phyloP scores from a whole-genome alignment of 2,329 filamentous ascomycete genomes.

The Microdochium trichocladiopsis region DNA sequence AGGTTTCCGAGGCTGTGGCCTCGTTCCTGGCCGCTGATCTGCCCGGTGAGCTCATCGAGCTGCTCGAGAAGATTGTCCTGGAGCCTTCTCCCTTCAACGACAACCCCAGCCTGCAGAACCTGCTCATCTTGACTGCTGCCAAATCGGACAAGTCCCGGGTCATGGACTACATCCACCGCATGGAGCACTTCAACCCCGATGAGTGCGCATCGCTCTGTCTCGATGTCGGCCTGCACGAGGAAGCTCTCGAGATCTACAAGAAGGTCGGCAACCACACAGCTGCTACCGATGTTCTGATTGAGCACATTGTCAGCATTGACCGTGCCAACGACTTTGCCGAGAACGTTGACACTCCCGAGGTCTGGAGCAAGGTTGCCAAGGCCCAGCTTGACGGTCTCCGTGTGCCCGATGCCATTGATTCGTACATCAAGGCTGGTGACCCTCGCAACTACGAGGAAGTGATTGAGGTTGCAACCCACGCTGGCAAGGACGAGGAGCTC shows the following conservation, averaged over 20 bases:
- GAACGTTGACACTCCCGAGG: constrained; percentile 85
- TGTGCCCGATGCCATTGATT: constrained; percentile 87
- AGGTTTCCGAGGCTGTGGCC: constrained; percentile 90
- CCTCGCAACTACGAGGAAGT: constrained; percentile 89
- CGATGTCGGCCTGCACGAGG: constrained; percentile 89
- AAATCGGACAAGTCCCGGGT: constrained; percentile 94
- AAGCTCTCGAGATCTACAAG: constrained; percentile 98
- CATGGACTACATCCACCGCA: constrained; percentile 91
- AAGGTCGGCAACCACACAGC: constrained; percentile 86
- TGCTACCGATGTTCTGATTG: constrained; percentile 86
- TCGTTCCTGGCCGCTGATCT: constrained; percentile 88
- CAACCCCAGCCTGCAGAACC: constrained; percentile 91
- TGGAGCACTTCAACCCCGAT: constrained; percentile 82
- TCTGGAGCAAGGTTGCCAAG: constrained; percentile 98
- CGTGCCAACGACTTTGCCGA: constrained; percentile 94
- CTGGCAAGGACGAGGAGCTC: constrained; percentile 95
- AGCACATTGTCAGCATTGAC: constrained; percentile 96
- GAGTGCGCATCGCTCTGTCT: constrained; percentile 93
- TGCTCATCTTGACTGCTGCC: constrained; percentile 91
- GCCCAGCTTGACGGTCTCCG: constrained; percentile 94
- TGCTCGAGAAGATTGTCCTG: constrained; percentile 98
- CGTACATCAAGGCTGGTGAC: constrained; percentile 92
- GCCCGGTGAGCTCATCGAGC: constrained; percentile 89
- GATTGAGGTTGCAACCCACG: constrained; percentile 90
- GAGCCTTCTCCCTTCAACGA: constrained; percentile 99